Base-by-base conservation (phyloP, 768 basidiomycete species). In the Suillus subaureus region DNA sequence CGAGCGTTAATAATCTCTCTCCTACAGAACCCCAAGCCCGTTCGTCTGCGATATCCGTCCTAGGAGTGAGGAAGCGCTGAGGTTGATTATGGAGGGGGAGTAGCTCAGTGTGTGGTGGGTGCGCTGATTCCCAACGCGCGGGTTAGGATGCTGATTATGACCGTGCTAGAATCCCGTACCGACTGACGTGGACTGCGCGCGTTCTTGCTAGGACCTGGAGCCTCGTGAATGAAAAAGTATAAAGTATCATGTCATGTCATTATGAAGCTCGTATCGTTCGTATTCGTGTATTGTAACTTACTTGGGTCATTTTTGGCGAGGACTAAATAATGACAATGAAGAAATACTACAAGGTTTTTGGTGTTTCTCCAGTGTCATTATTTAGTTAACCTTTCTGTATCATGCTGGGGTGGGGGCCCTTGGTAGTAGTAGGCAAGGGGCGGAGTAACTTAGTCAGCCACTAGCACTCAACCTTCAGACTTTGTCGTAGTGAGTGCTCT, bases 41-140 rank as follows among this genome's bases (percentile, higher is more conserved):
- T 86, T 87, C 74, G 70, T 79, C 58, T 85, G 82, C 70, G 80
- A 82, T 54, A 83, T 87, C 40, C 78, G 81, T 42, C 85, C 85
- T 6, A 76, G 86, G 61, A 84, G 83, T 5, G 82, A 83, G 68
- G 78, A 79, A 64, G 76, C 79, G 6, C 65, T 83, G 63, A 75
- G 71, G 69, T 69, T 84, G 61, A 78, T 85, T 49, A 78, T 77
- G 64, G 73, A 79, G 67, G 72, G 15, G 7, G 51, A 28, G 51
- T 52, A 52, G 26, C 26, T 52, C 28, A 16, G n/a, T n/a, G 11
- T 12, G n/a, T 13, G 12, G 45, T 45, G 42, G 39, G 35, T 40
- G 13, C 13, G 40, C 6, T 42, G 40, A 42, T 8, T 8, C 5
- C 13, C 1, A 18, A 0, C 18, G 40, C 11, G 40, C 6, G 1